Evolutionary conservation across 768 basidiomycete species (phyloP).

Genomic region (Lactifluus subvellereus): DNA sequence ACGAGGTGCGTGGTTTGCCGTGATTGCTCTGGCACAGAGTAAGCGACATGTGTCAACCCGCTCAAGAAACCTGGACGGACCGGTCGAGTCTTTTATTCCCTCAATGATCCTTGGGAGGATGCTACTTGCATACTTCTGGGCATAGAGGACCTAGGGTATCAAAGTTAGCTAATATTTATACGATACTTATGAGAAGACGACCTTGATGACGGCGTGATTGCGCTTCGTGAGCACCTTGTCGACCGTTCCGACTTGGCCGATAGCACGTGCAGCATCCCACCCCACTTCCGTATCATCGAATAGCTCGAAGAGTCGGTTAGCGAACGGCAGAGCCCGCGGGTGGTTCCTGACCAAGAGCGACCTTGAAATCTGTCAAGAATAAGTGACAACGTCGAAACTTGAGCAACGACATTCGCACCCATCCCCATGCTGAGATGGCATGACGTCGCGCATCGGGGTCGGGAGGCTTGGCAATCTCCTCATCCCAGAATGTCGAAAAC

Average conservation of each 20-base stretch:
- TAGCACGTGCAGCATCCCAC: slow-evolving; percentile 67
- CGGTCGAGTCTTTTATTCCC: slow-evolving; percentile 50
- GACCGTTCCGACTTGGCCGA: slow-evolving; percentile 59
- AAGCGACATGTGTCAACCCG: background rate
- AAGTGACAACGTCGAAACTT: background rate
- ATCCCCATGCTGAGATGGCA: slow-evolving; percentile 59
- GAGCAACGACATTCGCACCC: slow-evolving; percentile 42
- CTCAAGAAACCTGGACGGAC: slow-evolving; percentile 36
- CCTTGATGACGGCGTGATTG: slow-evolving; percentile 75
- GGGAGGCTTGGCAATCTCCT: slow-evolving; percentile 38
- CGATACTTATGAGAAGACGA: slow-evolving; percentile 26
- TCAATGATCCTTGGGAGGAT: slow-evolving; percentile 71
- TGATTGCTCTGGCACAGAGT: slow-evolving; percentile 37
- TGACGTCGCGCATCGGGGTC: slow-evolving; percentile 38
- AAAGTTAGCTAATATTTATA: background rate
- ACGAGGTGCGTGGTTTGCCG: slow-evolving; percentile 70
- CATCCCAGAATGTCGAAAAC: slow-evolving; percentile 44
- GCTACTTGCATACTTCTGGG: slow-evolving; percentile 66
- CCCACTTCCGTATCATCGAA: slow-evolving; percentile 62
- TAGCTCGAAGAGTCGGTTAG: slow-evolving; percentile 61
- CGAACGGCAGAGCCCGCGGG: slow-evolving; percentile 45
- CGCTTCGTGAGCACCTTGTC: slow-evolving; percentile 68
- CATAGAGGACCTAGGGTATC: slow-evolving; percentile 53
- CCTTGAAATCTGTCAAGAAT: slow-evolving; percentile 56
- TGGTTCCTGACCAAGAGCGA: slow-evolving; percentile 76